These are phyloP conservation scores for Acanthamoeba lugdunensis DNA, from an alignment of 208 protist species.

Conservation along the genomic window DNA sequence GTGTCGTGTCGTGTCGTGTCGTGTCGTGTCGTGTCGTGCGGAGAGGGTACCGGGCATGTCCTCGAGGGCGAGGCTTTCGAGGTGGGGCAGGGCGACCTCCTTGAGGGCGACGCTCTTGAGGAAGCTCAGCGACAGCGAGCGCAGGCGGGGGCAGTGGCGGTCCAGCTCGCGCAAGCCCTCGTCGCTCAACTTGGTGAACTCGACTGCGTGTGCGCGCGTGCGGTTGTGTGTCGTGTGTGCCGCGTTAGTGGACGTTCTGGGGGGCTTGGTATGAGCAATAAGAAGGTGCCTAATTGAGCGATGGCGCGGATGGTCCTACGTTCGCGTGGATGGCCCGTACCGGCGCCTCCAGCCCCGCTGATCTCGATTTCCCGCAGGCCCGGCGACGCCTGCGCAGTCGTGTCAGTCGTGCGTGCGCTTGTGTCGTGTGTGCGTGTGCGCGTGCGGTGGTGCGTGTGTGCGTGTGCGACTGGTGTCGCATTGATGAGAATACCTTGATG, in stretches of 20 bases:
- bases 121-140: conserved; percentile 9
- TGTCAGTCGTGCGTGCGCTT: not conserved
- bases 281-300: not conserved
- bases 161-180: not conserved
- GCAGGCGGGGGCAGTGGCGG: not conserved
- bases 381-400: not conserved
- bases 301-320: conserved; percentile 22
- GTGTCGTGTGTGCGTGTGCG: not conserved
- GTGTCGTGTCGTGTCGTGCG: not conserved
- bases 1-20: too few species aligned
- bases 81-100: not conserved
- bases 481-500: not conserved
- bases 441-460: too few species aligned
- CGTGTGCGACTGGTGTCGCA: too few species aligned
- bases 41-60: conserved; percentile 9
- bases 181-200: conserved; percentile 17
- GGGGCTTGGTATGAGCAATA: not conserved
- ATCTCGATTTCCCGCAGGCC: not conserved
- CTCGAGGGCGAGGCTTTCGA: conserved; percentile 8
- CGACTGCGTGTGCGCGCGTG: not conserved
- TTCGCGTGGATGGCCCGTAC: not conserved
- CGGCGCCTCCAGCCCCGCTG: not conserved
- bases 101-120: not conserved
- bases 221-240: too few species aligned
- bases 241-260: not conserved